Evolutionary conservation across 345 rosid species (phyloP).

Genomic region (Pistacia atlantica): DNA sequence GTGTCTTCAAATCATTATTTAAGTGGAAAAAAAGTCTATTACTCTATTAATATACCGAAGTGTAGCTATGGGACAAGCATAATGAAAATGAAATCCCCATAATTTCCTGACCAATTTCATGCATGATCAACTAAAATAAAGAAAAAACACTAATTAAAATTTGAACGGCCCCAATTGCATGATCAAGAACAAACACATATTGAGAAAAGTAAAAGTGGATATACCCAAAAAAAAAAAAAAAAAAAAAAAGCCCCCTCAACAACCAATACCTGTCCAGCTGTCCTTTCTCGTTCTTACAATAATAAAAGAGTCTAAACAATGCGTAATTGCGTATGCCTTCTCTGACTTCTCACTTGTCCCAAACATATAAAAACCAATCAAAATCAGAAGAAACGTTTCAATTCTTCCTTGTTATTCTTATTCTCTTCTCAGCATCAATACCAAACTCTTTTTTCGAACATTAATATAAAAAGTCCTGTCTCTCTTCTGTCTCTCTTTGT

Average conservation of each 20-base stretch:
- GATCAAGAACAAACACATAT: neutral
- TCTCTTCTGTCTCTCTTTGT: slow-evolving; percentile 23
- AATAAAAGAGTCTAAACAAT: neutral
- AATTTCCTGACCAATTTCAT: neutral
- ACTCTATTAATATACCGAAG: no score
- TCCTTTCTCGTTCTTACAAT: no score
- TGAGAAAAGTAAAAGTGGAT: neutral
- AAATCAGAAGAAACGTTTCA: slow-evolving; percentile 24
- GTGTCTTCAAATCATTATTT: no score
- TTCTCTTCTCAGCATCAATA: neutral
- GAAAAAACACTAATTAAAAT: neutral
- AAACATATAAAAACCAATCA: slow-evolving; percentile 32
- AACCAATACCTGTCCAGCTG: neutral
- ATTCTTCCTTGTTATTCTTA: slow-evolving; percentile 12
- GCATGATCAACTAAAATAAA: neutral
- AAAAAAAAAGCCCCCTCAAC: neutral
- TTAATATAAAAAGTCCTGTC: neutral
- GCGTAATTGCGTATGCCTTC: neutral
- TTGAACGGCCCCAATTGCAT: slow-evolving; percentile 4
- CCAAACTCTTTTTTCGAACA: neutral
- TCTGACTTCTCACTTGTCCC: slow-evolving; percentile 20
- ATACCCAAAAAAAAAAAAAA: neutral
- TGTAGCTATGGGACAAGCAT: no score
- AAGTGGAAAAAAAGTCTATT: no score
- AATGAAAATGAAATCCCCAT: no score